Conservation (phyloP, 192 early-diverging fungal genomes). For the Linnemannia hyalina region DNA sequence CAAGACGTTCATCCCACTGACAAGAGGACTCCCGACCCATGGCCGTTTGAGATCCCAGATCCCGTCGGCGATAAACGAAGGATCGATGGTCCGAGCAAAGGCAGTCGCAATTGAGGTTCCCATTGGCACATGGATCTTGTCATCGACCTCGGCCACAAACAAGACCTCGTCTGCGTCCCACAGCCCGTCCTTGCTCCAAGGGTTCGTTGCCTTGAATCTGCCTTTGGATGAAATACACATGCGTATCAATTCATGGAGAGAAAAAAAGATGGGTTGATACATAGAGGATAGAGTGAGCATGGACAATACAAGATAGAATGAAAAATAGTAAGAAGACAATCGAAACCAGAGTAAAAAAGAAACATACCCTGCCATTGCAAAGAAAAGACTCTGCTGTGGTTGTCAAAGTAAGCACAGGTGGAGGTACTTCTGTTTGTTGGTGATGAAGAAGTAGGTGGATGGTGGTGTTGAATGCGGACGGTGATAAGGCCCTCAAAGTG, state of each 20-base stretch:
- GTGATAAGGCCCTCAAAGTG: constrained; percentile 56
- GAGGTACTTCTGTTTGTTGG: neutral
- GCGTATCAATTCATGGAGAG: too few species aligned
- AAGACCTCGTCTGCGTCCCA: constrained; percentile 56
- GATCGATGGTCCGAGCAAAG: constrained; percentile 53
- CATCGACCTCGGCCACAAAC: constrained; percentile 54
- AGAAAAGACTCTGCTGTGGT: constrained; percentile 46
- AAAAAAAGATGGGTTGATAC: neutral
- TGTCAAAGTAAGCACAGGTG: constrained; percentile 47
- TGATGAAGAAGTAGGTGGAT: neutral
- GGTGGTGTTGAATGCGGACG: constrained; percentile 38
- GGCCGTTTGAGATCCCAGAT: constrained; percentile 33
- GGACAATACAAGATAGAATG: too few species aligned
- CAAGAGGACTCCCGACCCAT: constrained; percentile 54
- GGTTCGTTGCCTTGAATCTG: constrained; percentile 57
- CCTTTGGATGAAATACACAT: constrained; percentile 4
- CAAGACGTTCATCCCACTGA: constrained; percentile 57
- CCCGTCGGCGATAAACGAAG: constrained; percentile 47
- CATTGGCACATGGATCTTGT: constrained; percentile 23
- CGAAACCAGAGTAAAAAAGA: neutral
- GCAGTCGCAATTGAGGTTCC: constrained; percentile 35
- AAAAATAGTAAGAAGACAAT: neutral
- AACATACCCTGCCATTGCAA: constrained; percentile 52
- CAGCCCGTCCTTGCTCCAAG: constrained; percentile 10
- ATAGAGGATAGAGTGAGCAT: neutral